These are phyloP conservation scores for Fomitopsis serialis DNA, from an alignment of 768 basidiomycete species.

Conservation along the genomic window DNA sequence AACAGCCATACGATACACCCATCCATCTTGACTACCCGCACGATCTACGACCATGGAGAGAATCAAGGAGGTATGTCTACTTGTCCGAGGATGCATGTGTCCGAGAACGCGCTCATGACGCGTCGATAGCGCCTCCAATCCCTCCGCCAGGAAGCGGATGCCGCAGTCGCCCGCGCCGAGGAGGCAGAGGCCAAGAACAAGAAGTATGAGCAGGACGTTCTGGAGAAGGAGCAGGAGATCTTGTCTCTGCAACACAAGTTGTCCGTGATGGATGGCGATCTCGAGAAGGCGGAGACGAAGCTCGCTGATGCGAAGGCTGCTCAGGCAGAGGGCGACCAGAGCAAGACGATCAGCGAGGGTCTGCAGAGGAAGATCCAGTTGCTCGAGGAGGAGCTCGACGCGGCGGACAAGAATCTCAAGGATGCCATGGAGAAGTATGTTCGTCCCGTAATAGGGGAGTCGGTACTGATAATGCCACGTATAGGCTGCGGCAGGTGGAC, in stretches of 20 bases:
- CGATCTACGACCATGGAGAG: conserved; percentile 35
- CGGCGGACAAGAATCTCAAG: conserved; percentile 93
- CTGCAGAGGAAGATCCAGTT: conserved; percentile 82
- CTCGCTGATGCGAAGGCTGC: conserved; percentile 60
- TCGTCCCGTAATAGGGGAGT: not conserved
- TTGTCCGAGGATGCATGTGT: not conserved
- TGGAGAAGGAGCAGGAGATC: conserved; percentile 84
- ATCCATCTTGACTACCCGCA: conserved; percentile 10
- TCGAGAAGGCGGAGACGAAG: conserved; percentile 66
- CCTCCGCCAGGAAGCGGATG: conserved; percentile 84
- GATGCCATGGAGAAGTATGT: conserved; percentile 94
- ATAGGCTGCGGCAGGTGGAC: conserved; percentile 90
- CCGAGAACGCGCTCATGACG: not conserved
- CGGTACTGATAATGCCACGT: conserved; percentile 1
- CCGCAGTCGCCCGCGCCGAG: conserved; percentile 78
- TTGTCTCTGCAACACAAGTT: conserved; percentile 73
- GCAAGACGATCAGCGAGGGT: conserved; percentile 67
- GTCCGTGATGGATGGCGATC: conserved; percentile 53
- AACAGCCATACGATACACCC: conserved; percentile 15
- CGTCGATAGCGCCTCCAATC: conserved; percentile 58
- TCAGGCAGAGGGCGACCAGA: conserved; percentile 62
- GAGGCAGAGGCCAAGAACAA: conserved; percentile 82
- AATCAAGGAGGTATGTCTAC: conserved; percentile 37
- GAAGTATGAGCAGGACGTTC: conserved; percentile 61
- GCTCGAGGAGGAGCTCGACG: conserved; percentile 93